Conservation (phyloP, 257 asterid genomes). For the Solanum chiquidenum region DNA sequence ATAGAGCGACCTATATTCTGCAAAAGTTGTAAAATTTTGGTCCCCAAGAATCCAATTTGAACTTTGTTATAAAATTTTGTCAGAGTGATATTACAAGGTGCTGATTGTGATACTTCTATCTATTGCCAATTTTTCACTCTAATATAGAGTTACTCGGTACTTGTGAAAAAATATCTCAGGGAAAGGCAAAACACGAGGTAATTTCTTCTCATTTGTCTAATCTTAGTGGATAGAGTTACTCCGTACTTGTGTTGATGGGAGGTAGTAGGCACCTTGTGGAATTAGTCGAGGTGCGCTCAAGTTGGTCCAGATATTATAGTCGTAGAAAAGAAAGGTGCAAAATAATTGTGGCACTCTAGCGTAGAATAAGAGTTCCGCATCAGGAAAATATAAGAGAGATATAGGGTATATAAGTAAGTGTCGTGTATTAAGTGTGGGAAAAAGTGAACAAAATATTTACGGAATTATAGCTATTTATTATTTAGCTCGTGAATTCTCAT, state of each 20-base stretch:
- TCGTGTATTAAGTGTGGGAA: too few species aligned
- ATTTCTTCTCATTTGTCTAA: neutral
- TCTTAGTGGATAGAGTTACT: neutral
- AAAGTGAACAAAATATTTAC: too few species aligned
- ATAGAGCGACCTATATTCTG: neutral
- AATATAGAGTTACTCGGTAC: neutral
- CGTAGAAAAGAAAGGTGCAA: neutral
- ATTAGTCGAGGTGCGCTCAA: neutral
- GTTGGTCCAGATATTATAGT: neutral
- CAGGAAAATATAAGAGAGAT: too few species aligned
- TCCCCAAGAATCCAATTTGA: neutral
- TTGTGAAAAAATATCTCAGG: neutral
- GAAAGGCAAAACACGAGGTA: neutral
- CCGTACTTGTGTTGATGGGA: neutral
- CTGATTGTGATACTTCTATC: neutral
- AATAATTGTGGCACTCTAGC: neutral
- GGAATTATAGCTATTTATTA: neutral
- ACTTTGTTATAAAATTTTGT: neutral
- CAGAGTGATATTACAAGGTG: neutral
- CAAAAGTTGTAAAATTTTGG: neutral
- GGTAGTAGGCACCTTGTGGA: neutral
- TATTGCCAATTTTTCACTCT: neutral
- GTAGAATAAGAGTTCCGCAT: neutral
- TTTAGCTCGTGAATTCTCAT: neutral
- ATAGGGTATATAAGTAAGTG: neutral